Conservation (phyloP, 2,329 filamentous ascomycete genomes). For the Ophiocordyceps camponoti-rufipedis region DNA sequence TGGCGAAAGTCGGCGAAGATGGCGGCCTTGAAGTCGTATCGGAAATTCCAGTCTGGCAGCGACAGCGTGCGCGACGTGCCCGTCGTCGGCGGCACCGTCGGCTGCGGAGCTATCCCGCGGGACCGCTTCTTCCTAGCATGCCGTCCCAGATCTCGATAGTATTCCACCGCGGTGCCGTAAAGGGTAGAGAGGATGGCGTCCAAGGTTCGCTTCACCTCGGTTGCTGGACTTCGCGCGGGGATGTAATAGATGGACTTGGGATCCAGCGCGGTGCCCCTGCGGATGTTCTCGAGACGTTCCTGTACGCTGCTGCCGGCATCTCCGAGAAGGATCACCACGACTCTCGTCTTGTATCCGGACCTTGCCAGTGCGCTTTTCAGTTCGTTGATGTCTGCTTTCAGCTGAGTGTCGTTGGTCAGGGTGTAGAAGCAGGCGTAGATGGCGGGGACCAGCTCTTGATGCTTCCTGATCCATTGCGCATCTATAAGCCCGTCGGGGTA, state of each 20-base stretch:
- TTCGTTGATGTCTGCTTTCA: slow-evolving; percentile 73
- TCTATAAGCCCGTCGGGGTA: slow-evolving; percentile 85
- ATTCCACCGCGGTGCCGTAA: slow-evolving; percentile 63
- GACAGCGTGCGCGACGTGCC: slow-evolving; percentile 79
- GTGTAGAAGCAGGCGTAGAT: slow-evolving; percentile 67
- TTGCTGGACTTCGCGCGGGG: slow-evolving; percentile 50
- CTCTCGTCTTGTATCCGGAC: slow-evolving; percentile 60
- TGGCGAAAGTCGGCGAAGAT: slow-evolving; percentile 85
- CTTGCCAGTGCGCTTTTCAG: slow-evolving; percentile 48
- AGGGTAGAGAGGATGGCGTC: slow-evolving; percentile 55
- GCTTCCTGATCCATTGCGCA: slow-evolving; percentile 69
- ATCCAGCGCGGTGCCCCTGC: slow-evolving; percentile 63
- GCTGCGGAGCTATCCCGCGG: slow-evolving; percentile 57
- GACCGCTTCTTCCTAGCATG: slow-evolving; percentile 79
- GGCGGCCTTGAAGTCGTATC: slow-evolving; percentile 87
- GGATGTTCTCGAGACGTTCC: slow-evolving; percentile 61
- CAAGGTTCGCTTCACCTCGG: slow-evolving; percentile 56
- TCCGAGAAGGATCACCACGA: slow-evolving; percentile 45
- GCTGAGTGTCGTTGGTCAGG: slow-evolving; percentile 63
- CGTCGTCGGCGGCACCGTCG: slow-evolving; percentile 64
- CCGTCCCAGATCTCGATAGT: slow-evolving; percentile 87
- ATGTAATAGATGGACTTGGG: slow-evolving; percentile 75
- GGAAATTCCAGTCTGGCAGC: slow-evolving; percentile 73
- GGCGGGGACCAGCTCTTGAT: slow-evolving; percentile 69
- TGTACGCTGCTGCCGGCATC: slow-evolving; percentile 23